Percentiles rank a stretch among this genome's conserved stretches.
Evolutionary conservation across 495 filamentous ascomycete genomes (phyloP).

Genomic region (Podospora pseudocomata): DNA sequence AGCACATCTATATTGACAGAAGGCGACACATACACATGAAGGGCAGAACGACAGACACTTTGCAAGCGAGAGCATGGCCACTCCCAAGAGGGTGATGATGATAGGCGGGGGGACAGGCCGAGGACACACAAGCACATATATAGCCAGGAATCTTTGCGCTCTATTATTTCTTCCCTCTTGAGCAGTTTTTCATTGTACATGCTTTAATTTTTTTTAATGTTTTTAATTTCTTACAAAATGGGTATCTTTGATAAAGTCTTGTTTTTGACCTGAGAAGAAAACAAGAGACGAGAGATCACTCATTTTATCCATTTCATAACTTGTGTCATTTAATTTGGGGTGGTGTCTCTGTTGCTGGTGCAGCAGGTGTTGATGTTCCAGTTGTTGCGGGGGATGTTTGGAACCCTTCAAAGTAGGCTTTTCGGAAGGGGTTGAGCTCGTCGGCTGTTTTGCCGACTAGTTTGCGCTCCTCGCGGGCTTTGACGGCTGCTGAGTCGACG

Average conservation of each 20-base stretch:
- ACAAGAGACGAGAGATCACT: not conserved
- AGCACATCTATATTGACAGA: not conserved
- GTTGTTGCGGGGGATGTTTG: conserved; percentile 11
- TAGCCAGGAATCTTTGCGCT: not conserved
- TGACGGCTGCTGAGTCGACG: conserved; percentile 37
- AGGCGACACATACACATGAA: not conserved
- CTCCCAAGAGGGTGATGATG: too few species aligned
- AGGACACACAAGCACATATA: not conserved
- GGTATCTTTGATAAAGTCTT: not conserved
- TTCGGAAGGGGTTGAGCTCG: conserved; percentile 78
- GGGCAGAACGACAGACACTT: not conserved
- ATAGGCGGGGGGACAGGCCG: not conserved
- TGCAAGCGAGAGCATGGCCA: not conserved
- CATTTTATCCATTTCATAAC: not conserved
- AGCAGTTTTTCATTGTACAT: not conserved
- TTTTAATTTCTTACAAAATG: not conserved
- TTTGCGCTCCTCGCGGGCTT: conserved; percentile 35
- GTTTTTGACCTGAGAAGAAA: not conserved
- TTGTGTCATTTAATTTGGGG: not conserved
- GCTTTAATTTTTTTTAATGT: too few species aligned
- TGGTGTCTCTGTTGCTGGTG: not conserved
- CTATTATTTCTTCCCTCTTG: not conserved
- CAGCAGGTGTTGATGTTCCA: not conserved
- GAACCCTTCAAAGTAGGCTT: conserved; percentile 54
- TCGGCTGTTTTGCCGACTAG: conserved; percentile 52